Evolutionary conservation across 805 yeast species (phyloP).

Genomic region (Nakazawaea holstii): DNA sequence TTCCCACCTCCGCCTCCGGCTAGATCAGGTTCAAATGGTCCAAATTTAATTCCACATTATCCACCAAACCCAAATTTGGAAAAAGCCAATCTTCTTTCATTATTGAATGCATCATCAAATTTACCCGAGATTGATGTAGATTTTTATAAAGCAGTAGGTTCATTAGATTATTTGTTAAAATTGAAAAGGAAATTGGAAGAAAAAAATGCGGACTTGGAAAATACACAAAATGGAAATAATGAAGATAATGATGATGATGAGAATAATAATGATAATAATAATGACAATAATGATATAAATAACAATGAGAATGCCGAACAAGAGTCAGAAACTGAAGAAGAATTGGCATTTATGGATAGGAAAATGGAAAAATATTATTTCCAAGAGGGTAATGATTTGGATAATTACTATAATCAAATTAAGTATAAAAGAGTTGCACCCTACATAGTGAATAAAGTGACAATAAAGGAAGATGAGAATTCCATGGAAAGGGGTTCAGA

Average conservation of each 20-base stretch:
- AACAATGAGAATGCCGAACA: neutral
- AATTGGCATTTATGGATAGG: conserved; percentile 4
- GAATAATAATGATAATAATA: neutral
- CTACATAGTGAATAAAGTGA: neutral
- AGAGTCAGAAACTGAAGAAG: conserved; percentile 6
- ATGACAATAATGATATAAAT: neutral
- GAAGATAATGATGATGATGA: neutral
- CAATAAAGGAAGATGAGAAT: neutral
- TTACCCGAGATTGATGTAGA: neutral
- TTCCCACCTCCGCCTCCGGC: conserved; percentile 8
- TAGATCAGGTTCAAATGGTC: neutral
- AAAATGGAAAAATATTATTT: conserved; percentile 5
- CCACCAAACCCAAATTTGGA: neutral
- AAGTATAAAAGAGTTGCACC: neutral
- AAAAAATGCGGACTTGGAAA: neutral
- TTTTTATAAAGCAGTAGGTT: neutral
- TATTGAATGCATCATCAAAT: neutral
- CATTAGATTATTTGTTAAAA: neutral
- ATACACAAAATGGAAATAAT: neutral
- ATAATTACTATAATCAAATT: neutral
- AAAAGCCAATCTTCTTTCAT: neutral
- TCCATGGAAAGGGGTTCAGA: neutral
- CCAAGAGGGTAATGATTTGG: conserved; percentile 6
- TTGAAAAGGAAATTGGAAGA: neutral
- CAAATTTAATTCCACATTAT: neutral